phyloP scores from a whole-genome alignment of 2,329 filamentous ascomycete genomes.

The Fusarium citri region DNA sequence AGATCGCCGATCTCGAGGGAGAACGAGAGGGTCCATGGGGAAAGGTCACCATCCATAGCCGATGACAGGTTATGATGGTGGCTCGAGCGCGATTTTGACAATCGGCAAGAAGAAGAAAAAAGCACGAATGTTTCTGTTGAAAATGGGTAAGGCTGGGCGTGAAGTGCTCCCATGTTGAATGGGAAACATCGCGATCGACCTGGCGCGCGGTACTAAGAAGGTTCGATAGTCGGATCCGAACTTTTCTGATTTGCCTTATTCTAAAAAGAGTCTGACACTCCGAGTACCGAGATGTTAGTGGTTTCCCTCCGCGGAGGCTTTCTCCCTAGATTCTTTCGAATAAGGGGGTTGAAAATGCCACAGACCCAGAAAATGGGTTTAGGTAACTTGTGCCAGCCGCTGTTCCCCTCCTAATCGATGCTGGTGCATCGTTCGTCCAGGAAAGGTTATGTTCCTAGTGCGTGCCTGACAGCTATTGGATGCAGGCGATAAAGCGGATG shows the following conservation, averaged over 20 bases:
- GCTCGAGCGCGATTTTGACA: slow-evolving; percentile 30
- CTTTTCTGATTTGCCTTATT: background rate
- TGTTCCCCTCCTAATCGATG: slow-evolving; percentile 9
- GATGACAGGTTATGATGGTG: slow-evolving; percentile 24
- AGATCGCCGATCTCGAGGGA: slow-evolving; percentile 43
- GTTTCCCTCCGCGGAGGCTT: slow-evolving; percentile 11
- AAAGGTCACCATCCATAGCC: slow-evolving; percentile 13
- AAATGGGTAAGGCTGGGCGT: background rate
- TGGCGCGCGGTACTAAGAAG: background rate
- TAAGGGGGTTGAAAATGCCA: background rate
- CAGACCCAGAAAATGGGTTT: slow-evolving; percentile 22
- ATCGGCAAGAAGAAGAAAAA: slow-evolving; percentile 9
- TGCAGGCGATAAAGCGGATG: slow-evolving; percentile 14
- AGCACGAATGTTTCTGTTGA: background rate
- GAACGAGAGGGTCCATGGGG: slow-evolving; percentile 27
- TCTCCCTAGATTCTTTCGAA: slow-evolving; percentile 8
- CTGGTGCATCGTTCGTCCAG: slow-evolving; percentile 12
- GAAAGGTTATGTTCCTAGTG: slow-evolving; percentile 18
- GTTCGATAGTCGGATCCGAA: slow-evolving; percentile 20
- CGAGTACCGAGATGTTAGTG: background rate
- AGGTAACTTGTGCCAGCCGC: slow-evolving; percentile 14
- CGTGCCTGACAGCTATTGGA: slow-evolving; percentile 31
- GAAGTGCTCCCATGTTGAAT: background rate
- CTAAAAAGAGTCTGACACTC: background rate
- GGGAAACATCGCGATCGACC: background rate